These are phyloP conservation scores for Solanum gandarillasii DNA, from an alignment of 257 asterid species.

Conservation along the genomic window DNA sequence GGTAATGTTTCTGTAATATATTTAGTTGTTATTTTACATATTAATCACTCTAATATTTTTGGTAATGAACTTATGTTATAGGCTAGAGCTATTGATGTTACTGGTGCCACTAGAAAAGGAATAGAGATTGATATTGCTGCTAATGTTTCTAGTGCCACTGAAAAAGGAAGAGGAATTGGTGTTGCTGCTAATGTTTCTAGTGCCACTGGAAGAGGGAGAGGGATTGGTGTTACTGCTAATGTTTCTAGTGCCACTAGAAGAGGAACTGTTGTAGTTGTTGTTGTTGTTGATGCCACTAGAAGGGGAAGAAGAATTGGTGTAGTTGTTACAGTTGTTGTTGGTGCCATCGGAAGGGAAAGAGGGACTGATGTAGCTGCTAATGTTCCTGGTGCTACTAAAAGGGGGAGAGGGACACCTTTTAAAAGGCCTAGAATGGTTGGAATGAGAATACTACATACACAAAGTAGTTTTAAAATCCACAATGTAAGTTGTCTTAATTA, in stretches of 20 bases:
- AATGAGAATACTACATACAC: no score
- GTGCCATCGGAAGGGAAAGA: no score
- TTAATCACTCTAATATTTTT: neutral
- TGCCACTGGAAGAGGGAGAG: neutral
- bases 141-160: no score
- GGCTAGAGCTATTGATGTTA: neutral
- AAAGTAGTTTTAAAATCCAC: neutral
- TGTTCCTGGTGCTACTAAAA: neutral
- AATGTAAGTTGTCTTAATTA: neutral
- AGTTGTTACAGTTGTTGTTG: neutral
- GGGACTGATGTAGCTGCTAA: no score
- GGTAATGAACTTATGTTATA: neutral
- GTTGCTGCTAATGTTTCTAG: no score
- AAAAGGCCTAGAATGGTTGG: neutral
- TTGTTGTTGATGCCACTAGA: accelerated
- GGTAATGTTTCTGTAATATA: neutral
- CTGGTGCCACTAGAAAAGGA: neutral
- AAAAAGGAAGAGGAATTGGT: neutral
- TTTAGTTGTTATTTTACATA: no score
- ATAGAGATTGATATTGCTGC: accelerated
- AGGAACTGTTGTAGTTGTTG: no score
- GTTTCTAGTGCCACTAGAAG: neutral
- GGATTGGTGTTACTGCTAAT: neutral
- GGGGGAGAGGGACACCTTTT: neutral
- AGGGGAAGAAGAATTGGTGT: neutral